phyloP scores from a whole-genome alignment of 345 rosid genomes.

The Syzygium aqueum region DNA sequence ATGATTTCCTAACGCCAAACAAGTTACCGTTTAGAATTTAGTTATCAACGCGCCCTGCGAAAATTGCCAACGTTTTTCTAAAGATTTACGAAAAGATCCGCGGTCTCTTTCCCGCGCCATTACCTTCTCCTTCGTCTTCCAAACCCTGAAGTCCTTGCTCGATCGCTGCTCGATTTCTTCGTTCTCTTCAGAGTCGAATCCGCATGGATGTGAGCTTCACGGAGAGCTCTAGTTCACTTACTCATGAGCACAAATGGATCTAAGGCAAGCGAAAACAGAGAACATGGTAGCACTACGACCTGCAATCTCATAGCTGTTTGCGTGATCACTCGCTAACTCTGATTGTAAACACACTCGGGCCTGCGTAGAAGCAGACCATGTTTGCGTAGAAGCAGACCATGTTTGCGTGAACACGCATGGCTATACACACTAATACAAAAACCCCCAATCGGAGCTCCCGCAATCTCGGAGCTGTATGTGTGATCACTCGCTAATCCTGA shows the following conservation, averaged over 20 bases:
- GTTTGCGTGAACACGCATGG: too few species aligned
- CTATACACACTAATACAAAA: too few species aligned
- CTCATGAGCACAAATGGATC: not conserved
- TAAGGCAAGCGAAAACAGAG: not conserved
- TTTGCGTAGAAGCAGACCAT: too few species aligned
- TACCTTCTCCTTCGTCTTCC: not conserved
- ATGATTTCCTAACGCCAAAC: not conserved
- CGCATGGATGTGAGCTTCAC: not conserved
- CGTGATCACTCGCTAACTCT: not conserved
- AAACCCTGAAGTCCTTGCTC: not conserved
- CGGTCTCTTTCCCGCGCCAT: not conserved
- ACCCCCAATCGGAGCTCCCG: not conserved
- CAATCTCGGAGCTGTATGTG: not conserved
- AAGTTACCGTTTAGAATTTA: not conserved
- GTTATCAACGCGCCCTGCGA: not conserved
- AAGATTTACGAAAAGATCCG: not conserved
- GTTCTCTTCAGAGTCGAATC: not conserved
- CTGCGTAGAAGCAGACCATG: too few species aligned
- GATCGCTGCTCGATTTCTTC: fast-evolving
- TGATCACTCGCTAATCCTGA: not conserved
- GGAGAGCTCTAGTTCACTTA: not conserved
- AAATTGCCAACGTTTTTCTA: not conserved
- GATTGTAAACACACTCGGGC: not conserved
- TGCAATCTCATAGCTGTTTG: not conserved
- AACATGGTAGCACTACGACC: not conserved